Base-by-base conservation (phyloP, 768 basidiomycete species). In the Hygrophoropsis aurantiaca region DNA sequence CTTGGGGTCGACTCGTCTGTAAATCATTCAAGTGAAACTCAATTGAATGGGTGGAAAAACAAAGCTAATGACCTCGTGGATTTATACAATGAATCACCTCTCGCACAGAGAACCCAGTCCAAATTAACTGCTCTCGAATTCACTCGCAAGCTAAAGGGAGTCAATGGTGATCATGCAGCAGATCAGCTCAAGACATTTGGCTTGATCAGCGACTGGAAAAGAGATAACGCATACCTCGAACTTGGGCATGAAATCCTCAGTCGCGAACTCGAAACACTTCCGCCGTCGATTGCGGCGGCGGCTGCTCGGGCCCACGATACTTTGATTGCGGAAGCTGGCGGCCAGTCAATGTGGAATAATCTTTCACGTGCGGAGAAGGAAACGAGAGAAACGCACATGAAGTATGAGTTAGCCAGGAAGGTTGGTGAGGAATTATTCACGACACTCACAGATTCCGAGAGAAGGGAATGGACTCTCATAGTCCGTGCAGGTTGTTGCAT, bases 401-500 rank as follows among this genome's bases (percentile, higher is more conserved):
- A 56, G 25, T 18, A 51, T 3, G 49, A 52, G 4, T 40, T 65
- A 7, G 44, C 51, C 21, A 21, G 49, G 11, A 42, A 46, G n/a
- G 47, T 64, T 5, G 56, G 59, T 3, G 34, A 42, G 13, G 45
- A 35, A 4, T 45, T 19, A 7, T 64, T 53, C 21, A 44, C 46
- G 1, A 20, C 33, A 27, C 40, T 59, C 13, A 40, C 49, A 10
- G 48, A 42, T n/a, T 13, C 6, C 1, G 55, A 65, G 26, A 44
- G 50, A 19, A 43, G 44, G 13, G 11, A 23, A 4, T 40, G 53
- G 2, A 34, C 47, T 10, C 47, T 69, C 18, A 68, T 69, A 50
- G 52, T 69, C 19, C 64, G 64, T 59, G 58, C 53, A 24, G 61
- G 61, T 3, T 69, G 65, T 52, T 62, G 60, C 33, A 59, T 58